These are phyloP conservation scores for Biscutella laevigata DNA, from an alignment of 441 rosid genomes.

Conservation along the genomic window DNA sequence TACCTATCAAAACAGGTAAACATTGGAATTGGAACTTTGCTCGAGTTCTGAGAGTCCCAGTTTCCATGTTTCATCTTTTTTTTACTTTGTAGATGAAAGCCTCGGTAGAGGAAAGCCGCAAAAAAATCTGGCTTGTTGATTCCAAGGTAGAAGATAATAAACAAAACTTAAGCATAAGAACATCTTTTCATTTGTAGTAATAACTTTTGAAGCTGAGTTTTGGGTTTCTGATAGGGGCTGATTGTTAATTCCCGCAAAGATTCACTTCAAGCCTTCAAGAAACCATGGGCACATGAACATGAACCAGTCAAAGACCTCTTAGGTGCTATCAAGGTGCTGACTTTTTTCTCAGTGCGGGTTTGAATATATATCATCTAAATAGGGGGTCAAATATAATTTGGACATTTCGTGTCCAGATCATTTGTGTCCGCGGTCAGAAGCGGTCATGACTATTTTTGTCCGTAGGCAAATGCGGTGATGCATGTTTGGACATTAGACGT, in stretches of 20 bases:
- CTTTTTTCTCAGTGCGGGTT: no score
- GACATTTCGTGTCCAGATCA: no score
- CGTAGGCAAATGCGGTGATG: no score
- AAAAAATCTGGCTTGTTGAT: constrained; percentile 92
- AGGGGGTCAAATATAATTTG: no score
- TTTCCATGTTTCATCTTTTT: neutral
- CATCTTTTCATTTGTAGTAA: neutral
- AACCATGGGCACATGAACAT: constrained; percentile 92
- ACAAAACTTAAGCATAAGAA: neutral
- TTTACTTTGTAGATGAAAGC: constrained; percentile 47
- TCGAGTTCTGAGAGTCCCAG: neutral
- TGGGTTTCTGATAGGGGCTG: constrained; percentile 46
- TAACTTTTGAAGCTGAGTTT: neutral
- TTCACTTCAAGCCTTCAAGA: constrained; percentile 84
- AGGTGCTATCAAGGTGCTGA: constrained; percentile 62
- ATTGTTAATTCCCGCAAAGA: constrained; percentile 74
- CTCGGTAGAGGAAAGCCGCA: constrained; percentile 65
- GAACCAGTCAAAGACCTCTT: constrained; percentile 54
- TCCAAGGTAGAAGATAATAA: constrained; percentile 46
- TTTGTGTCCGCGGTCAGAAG: no score
- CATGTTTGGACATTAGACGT: no score
- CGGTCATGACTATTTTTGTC: no score
- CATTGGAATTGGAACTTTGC: neutral
- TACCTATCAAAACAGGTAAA: constrained; percentile 72
- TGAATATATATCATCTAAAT: no score